Conservation (phyloP, 208 protist genomes). For the Acanthamoeba healyi region DNA sequence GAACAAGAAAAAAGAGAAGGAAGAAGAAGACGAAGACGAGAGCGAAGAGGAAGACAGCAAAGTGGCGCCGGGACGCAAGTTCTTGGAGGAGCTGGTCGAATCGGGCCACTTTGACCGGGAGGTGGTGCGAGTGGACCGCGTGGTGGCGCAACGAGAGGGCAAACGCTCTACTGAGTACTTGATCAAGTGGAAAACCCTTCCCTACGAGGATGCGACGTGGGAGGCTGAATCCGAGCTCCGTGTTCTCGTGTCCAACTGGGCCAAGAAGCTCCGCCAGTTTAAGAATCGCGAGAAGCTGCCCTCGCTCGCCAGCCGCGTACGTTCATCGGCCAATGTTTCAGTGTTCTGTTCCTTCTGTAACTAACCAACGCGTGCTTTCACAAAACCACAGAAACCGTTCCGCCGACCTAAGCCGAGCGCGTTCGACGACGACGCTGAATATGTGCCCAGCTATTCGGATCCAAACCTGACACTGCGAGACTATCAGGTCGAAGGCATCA, state of each 20-base stretch:
- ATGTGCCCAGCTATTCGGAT: not conserved
- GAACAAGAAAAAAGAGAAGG: not conserved
- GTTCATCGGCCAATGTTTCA: not conserved
- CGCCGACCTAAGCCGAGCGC: not conserved
- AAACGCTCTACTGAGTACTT: not conserved
- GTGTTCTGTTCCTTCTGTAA: not conserved
- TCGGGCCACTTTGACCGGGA: not conserved
- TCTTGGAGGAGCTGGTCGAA: not conserved
- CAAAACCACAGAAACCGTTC: not conserved
- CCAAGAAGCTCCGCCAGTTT: conserved; percentile 69
- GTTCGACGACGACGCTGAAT: conserved; percentile 21
- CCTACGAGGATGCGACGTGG: conserved; percentile 87
- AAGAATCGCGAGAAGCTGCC: not conserved
- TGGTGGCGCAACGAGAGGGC: conserved; percentile 3
- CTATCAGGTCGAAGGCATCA: conserved; percentile 97
- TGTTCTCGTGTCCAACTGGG: not conserved
- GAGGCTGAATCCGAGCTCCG: conserved; percentile 57
- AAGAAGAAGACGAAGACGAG: not conserved
- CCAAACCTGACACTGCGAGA: conserved; percentile 6
- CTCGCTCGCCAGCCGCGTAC: not conserved
- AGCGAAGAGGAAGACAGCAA: not conserved
- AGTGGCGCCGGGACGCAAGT: not conserved
- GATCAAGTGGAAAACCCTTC: conserved; percentile 54
- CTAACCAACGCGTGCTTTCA: not conserved
- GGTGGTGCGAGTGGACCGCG: not conserved